Base-by-base conservation (phyloP, 78 protist species). In the Capsaspora owczarzaki region DNA sequence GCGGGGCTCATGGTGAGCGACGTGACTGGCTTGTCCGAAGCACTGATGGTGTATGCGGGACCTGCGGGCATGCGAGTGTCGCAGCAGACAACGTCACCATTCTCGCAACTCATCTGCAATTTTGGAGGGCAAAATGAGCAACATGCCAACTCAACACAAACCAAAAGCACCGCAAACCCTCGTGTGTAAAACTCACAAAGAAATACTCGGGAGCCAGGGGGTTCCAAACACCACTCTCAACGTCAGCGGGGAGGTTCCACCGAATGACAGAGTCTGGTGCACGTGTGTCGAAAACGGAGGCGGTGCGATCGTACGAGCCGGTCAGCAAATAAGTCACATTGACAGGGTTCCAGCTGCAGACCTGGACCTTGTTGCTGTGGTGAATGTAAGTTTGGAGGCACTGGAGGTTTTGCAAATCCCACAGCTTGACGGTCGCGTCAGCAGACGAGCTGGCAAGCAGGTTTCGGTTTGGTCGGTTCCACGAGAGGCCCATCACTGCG, bases 401-500 rank as follows among this genome's bases (percentile, higher is more conserved):
- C 31, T 5, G 1, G 10, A 10, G 60, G 23, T 25, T 14, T 10
- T 31, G 0, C 27, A 92, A 16, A 29, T 88, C 93, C 93, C 96
- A 90, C 47, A 90, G 78, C 37, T 84, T 81, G 35, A 93, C 86
- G 0, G 86, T 89, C 0, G 2, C 22, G 61, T 93, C 96, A 0
- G 92, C 94, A 0, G 91, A 78, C 20, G 85, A 86, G 68, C 88
- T 80, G 16, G 94, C 91, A 0, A 93, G 81, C 38, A 88, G n/a
- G 46, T 75, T 85, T 22, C 84, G 23, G 33, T 84, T 38, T 0
- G 19, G 53, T 0, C 29, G n/a, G 38, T 86, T 86, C 89, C 89
- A 86, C 44, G 89, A 69, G n/a, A 86, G 66, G 19, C 76, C 74
- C 78, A 91, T 22, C 42, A 91, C 94, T 0, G 93, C 91, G 27